These are phyloP conservation scores for Pluteus cervinus DNA, from an alignment of 768 basidiomycete species.

Conservation along the genomic window DNA sequence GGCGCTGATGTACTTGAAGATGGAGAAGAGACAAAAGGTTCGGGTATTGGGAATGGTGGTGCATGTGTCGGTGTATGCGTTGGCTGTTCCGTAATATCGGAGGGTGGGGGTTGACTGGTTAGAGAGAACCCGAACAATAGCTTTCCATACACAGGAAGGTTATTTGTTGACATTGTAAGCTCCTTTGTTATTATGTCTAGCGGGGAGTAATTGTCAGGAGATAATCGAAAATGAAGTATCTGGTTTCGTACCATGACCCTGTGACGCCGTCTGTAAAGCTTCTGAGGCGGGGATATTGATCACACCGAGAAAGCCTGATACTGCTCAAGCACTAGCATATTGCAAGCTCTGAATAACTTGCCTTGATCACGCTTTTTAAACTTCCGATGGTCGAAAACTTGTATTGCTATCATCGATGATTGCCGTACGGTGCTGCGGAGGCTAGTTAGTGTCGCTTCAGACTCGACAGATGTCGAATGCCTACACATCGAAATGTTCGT, in stretches of 20 bases:
- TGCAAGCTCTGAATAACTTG: conserved; percentile 24
- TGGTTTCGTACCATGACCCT: conserved; percentile 35
- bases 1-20: too few relatives aligned
- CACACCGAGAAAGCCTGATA: conserved; percentile 50
- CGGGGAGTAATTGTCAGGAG: conserved; percentile 14
- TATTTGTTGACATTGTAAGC: conserved; percentile 67
- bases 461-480: conserved; percentile 16
- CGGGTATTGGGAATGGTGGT: background rate
- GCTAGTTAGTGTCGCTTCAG: conserved; percentile 8
- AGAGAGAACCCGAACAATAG: conserved; percentile 60
- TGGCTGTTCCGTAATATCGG: background rate
- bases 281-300: conserved; percentile 51
- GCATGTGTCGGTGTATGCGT: background rate
- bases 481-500: conserved; percentile 81
- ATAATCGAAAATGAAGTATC: conserved; percentile 10
- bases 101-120: conserved; percentile 23
- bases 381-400: conserved; percentile 87
- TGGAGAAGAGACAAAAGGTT: too few relatives aligned
- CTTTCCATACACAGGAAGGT: conserved; percentile 77
- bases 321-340: conserved; percentile 2
- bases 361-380: conserved; percentile 86
- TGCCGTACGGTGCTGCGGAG: conserved; percentile 59
- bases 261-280: conserved; percentile 42
- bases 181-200: conserved; percentile 68
- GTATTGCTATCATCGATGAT: conserved; percentile 72